Conservation (phyloP, 176 grass and related monocot species). For the Aegilops tauschii region DNA sequence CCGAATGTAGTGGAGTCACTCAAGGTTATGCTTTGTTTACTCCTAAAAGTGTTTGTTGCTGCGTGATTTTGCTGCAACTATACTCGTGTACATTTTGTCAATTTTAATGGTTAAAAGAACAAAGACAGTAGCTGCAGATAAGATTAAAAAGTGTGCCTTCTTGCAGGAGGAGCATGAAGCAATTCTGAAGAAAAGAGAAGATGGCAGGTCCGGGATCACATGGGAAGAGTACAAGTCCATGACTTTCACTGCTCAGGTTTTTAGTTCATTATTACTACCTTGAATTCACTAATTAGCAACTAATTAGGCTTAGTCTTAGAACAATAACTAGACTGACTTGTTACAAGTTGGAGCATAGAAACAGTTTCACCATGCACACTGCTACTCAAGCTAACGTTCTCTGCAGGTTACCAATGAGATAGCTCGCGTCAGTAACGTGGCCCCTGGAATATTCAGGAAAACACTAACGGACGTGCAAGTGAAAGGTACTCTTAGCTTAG, state of each 20-base stretch:
- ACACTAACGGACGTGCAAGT: slow-evolving; percentile 9
- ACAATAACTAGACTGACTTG: neutral
- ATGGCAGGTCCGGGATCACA: neutral
- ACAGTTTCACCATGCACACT: neutral
- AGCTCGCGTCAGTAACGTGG: slow-evolving; percentile 1
- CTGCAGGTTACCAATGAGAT: slow-evolving; percentile 14
- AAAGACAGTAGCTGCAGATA: neutral
- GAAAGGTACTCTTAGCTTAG: neutral
- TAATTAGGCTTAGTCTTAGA: neutral
- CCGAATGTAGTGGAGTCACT: neutral
- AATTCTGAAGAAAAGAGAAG: slow-evolving; percentile 14
- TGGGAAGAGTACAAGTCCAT: slow-evolving; percentile 25
- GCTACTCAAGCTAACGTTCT: neutral
- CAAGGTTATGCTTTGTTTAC: neutral
- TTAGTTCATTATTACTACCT: neutral
- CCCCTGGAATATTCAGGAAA: slow-evolving; percentile 18
- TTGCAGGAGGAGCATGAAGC: slow-evolving; percentile 17
- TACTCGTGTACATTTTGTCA: neutral
- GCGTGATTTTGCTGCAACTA: neutral
- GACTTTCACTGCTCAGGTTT: slow-evolving; percentile 6
- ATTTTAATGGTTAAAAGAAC: neutral
- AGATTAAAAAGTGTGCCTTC: neutral
- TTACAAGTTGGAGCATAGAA: neutral
- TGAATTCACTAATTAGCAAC: neutral
- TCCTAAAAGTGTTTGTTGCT: neutral